Base-by-base conservation (phyloP, 495 filamentous ascomycete species). In the Glarea lozoyensis region DNA sequence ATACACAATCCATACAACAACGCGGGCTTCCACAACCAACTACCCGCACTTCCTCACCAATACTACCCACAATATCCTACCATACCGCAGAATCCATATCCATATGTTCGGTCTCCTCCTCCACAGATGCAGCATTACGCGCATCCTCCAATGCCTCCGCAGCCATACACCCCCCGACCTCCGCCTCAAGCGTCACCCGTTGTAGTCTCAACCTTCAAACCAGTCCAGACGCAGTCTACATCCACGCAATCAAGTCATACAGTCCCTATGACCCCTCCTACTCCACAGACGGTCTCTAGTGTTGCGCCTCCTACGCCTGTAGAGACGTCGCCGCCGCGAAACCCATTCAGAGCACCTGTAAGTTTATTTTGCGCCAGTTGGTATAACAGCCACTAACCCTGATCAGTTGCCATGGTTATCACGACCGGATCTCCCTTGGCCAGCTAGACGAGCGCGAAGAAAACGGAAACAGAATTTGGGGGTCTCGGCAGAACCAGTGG, bases 341-440 rank as follows among this genome's bases (percentile, higher is more conserved):
- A 48, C 22, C 72, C 73, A 0, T 89, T 81, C 56, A 69, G 66
- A 53, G 71, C 80, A 52, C 78, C 79, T 15, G 81, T 86, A 70
- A 72, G 80, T 71, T 20, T 27, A 4, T 24, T 43, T 40, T 15
- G 7, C n/a, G 5, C 27, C 31, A 13, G 31, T 6, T 12, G 23
- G 15, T 19, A 20, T 23, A n/a, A 32, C 10, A 25, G 5, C n/a
- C 43, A 27, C 48, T 56, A 41, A 56, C 40, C 24, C 16, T 6
- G 18, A 33, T 7, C 52, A 86, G 78, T 65, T 95, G 2, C 88
- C 88, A 10, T 94, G 88, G 88, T 67, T 81, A n/a, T 94, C 88
- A 19, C 68, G 71, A 23, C 76, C 81, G 2, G 78, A 82, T 17
- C 50, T 61, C 12, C 58, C 73, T 3, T 94, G 92, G 56, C 86